Percentiles rank a stretch among this genome's conserved stretches.
These are phyloP conservation scores for Sporothrix variecibatus DNA, from an alignment of 2,329 filamentous ascomycete genomes.

Conservation along the genomic window DNA sequence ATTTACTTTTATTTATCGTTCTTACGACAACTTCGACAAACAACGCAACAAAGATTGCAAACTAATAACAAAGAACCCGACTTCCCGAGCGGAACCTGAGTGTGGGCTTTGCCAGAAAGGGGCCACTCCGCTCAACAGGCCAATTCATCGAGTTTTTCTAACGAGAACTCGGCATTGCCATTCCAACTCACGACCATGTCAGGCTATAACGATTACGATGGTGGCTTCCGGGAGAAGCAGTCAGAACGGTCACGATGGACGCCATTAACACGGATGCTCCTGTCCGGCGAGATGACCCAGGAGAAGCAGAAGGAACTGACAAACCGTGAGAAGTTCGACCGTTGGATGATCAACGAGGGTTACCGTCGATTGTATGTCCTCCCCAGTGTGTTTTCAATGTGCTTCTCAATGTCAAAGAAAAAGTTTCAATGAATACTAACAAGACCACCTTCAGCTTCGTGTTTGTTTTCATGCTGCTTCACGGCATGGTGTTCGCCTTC, in stretches of 20 bases:
- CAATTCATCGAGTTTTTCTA: neutral
- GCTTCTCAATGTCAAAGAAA: conserved; percentile 26
- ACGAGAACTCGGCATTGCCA: neutral
- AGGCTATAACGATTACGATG: conserved; percentile 42
- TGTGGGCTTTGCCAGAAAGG: conserved; percentile 12
- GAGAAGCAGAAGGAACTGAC: conserved; percentile 70
- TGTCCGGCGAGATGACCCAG: conserved; percentile 79
- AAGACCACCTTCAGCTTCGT: conserved; percentile 60
- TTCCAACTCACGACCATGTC: conserved; percentile 33
- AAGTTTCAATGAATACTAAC: neutral
- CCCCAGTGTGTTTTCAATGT: too few relatives aligned
- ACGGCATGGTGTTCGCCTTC: conserved; percentile 76
- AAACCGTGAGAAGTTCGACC: conserved; percentile 71
- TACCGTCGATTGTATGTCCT: conserved; percentile 72
- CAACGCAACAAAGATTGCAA: neutral
- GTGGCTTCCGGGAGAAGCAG: conserved; percentile 41
- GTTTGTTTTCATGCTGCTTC: conserved; percentile 70
- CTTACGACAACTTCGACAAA: neutral
- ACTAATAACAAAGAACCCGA: neutral
- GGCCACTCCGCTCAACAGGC: neutral
- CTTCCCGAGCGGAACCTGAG: neutral
- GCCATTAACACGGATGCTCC: conserved; percentile 76
- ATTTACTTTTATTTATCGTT: conserved; percentile 25
- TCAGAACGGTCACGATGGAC: conserved; percentile 80
- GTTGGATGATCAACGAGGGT: conserved; percentile 89